These are phyloP conservation scores for Colletotrichum tanaceti DNA, from an alignment of 2,329 filamentous ascomycete genomes.

Conservation along the genomic window DNA sequence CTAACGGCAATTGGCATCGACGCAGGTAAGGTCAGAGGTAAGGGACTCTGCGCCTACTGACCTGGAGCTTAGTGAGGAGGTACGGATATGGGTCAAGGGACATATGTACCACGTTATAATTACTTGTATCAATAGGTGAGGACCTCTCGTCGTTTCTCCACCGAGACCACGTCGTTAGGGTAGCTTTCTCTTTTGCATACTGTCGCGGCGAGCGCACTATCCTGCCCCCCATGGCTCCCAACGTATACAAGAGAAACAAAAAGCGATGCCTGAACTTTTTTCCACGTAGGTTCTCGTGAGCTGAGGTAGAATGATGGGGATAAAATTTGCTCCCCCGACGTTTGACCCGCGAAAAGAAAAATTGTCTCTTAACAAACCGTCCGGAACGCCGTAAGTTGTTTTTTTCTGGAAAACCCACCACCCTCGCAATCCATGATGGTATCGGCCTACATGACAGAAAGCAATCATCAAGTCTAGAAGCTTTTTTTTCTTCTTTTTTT, in stretches of 20 bases:
- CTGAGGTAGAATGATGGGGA: not conserved
- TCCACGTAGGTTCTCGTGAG: not conserved
- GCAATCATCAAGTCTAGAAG: slow-evolving; percentile 41
- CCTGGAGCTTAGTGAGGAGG: slow-evolving; percentile 43
- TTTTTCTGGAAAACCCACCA: slow-evolving; percentile 28
- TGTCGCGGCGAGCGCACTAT: not conserved
- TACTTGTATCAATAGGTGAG: slow-evolving; percentile 41
- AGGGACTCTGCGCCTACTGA: slow-evolving; percentile 57
- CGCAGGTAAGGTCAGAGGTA: slow-evolving; percentile 69
- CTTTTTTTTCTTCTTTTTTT: slow-evolving; percentile 13
- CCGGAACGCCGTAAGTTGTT: slow-evolving; percentile 36
- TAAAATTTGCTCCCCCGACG: slow-evolving; percentile 26
- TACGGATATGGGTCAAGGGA: slow-evolving; percentile 15
- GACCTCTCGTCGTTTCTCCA: slow-evolving; percentile 26
- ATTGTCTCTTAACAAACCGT: slow-evolving; percentile 24
- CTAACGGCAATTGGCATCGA: slow-evolving; percentile 44
- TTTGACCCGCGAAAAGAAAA: slow-evolving; percentile 20
- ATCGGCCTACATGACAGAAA: slow-evolving; percentile 41
- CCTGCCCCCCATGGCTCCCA: not conserved
- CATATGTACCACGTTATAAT: slow-evolving; percentile 39
- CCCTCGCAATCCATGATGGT: slow-evolving; percentile 42
- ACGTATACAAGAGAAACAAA: not conserved
- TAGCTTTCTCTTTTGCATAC: slow-evolving; percentile 24
- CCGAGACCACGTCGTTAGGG: slow-evolving; percentile 10
- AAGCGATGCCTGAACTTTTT: not conserved